Evolutionary conservation across 805 yeast species (phyloP).

Genomic region (Saturnispora besseyi): DNA sequence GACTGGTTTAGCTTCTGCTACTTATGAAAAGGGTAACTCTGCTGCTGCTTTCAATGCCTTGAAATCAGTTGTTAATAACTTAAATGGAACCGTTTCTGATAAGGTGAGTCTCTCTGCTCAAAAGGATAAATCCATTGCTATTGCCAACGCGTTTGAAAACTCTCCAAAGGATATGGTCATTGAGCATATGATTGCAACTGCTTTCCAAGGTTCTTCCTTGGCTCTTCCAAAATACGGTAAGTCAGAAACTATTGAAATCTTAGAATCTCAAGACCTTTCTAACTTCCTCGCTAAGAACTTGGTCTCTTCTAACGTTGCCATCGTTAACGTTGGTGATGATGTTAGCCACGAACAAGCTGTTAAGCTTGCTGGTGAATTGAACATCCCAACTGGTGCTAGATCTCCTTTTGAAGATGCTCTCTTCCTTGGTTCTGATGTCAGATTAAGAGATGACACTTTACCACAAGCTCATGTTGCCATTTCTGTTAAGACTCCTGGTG

Average conservation of each 20-base stretch:
- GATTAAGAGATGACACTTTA: conserved; percentile 81
- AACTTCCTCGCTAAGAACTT: conserved; percentile 48
- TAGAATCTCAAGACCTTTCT: conserved; percentile 50
- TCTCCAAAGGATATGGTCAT: conserved; percentile 47
- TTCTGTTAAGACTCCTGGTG: conserved; percentile 66
- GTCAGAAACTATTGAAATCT: conserved; percentile 47
- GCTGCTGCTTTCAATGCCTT: conserved; percentile 45
- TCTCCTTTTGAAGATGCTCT: conserved; percentile 42
- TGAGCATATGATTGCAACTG: conserved; percentile 74
- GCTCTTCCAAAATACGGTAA: conserved; percentile 75
- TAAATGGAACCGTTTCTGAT: conserved; percentile 32
- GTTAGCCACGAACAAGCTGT: conserved; percentile 61
- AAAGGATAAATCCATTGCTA: conserved; percentile 37
- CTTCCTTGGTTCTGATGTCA: conserved; percentile 79
- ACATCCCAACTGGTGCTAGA: conserved; percentile 43
- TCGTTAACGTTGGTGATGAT: conserved; percentile 58
- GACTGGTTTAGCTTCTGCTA: conserved; percentile 51
- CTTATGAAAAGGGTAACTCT: conserved; percentile 50
- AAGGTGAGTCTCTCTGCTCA: conserved; percentile 30
- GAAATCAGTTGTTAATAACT: conserved; percentile 32
- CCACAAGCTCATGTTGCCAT: conserved; percentile 73
- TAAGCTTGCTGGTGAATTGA: conserved; percentile 47
- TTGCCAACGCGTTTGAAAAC: conserved; percentile 49
- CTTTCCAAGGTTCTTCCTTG: conserved; percentile 79
- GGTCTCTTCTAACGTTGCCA: conserved; percentile 55